These are phyloP conservation scores for Conticribra guillardii DNA, from an alignment of 108 stramenopile species.

Conservation along the genomic window DNA sequence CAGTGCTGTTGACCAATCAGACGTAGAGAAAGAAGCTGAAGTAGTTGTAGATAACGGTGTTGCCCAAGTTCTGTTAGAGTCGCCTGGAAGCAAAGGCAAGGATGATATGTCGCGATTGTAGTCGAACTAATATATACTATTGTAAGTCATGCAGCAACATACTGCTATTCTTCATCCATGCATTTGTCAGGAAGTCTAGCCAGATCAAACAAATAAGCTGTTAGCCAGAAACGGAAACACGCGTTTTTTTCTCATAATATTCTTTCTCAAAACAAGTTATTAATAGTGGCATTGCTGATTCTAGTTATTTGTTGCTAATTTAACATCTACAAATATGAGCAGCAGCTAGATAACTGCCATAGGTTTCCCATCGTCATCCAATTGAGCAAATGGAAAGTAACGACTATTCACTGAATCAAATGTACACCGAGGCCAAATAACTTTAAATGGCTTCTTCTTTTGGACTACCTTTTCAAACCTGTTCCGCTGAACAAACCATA, in stretches of 20 bases:
- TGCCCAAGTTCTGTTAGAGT: no score
- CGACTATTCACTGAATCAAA: conserved; percentile 71
- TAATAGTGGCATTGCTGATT: no score
- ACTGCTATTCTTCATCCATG: no score
- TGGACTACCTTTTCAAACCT: conserved; percentile 61
- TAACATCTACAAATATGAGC: no score
- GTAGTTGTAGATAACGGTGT: conserved; percentile 17
- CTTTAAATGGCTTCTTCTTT: conserved; percentile 68
- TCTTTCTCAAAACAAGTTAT: no score
- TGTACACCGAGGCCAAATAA: conserved; percentile 74
- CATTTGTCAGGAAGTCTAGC: no score
- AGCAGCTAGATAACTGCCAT: conserved; percentile 9
- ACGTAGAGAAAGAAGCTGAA: neutral
- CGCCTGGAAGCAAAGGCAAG: no score
- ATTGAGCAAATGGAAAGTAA: conserved; percentile 70
- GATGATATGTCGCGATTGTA: neutral
- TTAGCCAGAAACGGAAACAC: no score
- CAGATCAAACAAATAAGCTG: no score
- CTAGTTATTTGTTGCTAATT: no score
- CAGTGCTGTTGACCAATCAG: neutral
- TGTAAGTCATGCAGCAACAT: no score
- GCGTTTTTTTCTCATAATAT: no score
- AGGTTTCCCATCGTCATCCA: conserved; percentile 44
- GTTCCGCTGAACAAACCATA: conserved; percentile 71
- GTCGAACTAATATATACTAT: neutral